A percentile compares a stretch with the other conserved stretches of the same genome.
phyloP scores from a whole-genome alignment of 2,329 filamentous ascomycete genomes.

The Pyrenophora teres region DNA sequence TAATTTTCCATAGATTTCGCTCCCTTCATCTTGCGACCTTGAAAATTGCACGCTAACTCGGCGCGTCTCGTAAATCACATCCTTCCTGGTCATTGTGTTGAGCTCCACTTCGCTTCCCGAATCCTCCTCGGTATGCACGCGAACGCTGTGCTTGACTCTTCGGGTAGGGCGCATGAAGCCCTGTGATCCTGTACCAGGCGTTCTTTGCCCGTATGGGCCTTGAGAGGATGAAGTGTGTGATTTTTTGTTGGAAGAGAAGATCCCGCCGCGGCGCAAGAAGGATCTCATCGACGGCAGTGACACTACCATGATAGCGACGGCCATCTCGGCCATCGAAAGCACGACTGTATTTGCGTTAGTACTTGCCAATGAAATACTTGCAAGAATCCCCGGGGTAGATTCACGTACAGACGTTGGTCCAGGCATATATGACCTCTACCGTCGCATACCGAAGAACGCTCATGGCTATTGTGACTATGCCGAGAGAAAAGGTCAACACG shows the following conservation, averaged over 20 bases:
- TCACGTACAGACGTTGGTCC: constrained; percentile 33
- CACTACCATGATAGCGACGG: constrained; percentile 34
- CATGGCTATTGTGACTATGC: constrained; percentile 27
- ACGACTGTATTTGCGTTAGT: constrained; percentile 21
- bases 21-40: constrained; percentile 12
- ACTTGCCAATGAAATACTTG: neutral
- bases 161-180: constrained; percentile 10
- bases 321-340: constrained; percentile 34
- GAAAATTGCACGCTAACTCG: constrained; percentile 29
- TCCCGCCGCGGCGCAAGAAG: constrained; percentile 24
- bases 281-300: constrained; percentile 31
- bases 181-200: constrained; percentile 11
- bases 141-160: constrained; percentile 14
- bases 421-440: constrained; percentile 27
- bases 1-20: constrained; percentile 1
- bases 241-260: constrained; percentile 26
- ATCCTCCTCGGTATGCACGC: constrained; percentile 19
- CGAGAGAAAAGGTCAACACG: constrained; percentile 29
- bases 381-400: neutral
- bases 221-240: constrained; percentile 16
- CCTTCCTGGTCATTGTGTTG: constrained; percentile 22
- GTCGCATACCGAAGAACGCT: constrained; percentile 29
- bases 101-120: constrained; percentile 32
- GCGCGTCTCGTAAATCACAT: constrained; percentile 30
- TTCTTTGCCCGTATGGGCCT: constrained; percentile 14